Conservation (phyloP, 2,329 filamentous ascomycete species). For the Sporothrix dimorphospora region DNA sequence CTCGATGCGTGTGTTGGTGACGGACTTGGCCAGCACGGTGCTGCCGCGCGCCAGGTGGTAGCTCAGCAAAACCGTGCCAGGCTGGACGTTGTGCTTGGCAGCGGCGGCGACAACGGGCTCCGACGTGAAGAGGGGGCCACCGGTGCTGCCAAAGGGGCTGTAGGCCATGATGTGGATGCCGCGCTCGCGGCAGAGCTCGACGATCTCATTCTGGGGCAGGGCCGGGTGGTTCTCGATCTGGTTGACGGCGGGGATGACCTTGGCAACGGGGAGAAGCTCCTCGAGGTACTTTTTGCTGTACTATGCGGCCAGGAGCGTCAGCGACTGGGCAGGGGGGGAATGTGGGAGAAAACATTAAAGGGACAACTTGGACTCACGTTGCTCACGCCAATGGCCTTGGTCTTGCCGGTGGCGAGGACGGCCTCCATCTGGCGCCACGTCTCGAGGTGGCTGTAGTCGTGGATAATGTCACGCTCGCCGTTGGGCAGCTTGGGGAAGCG, state of each 20-base stretch:
- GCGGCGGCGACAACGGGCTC: constrained; percentile 66
- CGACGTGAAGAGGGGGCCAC: constrained; percentile 65
- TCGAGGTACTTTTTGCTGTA: constrained; percentile 61
- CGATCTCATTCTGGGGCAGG: constrained; percentile 72
- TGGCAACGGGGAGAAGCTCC: constrained; percentile 54
- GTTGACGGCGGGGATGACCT: constrained; percentile 66
- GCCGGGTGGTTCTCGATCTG: constrained; percentile 76
- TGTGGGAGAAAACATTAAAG: neutral
- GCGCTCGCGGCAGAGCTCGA: constrained; percentile 68
- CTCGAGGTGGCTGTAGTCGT: constrained; percentile 69
- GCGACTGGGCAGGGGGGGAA: neutral
- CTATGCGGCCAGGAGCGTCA: constrained; percentile 36
- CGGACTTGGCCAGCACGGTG: constrained; percentile 75
- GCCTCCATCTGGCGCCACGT: constrained; percentile 79
- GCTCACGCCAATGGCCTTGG: constrained; percentile 57
- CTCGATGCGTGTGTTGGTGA: constrained; percentile 68
- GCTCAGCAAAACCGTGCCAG: constrained; percentile 68
- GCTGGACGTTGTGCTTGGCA: constrained; percentile 62
- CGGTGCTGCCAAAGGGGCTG: constrained; percentile 66
- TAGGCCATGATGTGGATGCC: constrained; percentile 75
- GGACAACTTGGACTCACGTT: constrained; percentile 51
- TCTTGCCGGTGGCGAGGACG: constrained; percentile 62
- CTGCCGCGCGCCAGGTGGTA: constrained; percentile 71
- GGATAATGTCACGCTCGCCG: constrained; percentile 73
- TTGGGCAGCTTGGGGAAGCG: constrained; percentile 75